Evolutionary conservation across 2,329 filamentous ascomycete species (phyloP), one percentile per base, ranked within the genome.

Genomic region (Coniochaeta ligniaria): DNA sequence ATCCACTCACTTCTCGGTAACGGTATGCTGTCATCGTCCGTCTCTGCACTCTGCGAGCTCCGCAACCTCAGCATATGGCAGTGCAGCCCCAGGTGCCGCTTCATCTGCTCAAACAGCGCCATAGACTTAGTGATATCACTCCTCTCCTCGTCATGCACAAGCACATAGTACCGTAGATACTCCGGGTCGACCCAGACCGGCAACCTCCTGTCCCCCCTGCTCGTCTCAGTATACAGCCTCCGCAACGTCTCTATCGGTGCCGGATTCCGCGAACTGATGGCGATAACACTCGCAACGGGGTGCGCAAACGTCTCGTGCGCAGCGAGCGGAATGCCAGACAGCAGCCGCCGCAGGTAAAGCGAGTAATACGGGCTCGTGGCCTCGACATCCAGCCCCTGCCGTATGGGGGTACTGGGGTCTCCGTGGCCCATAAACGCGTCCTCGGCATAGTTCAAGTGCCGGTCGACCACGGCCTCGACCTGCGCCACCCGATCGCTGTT

Each of bases 91-190:
- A 99, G 91, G 75, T 97, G 92, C n/a, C 95, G 87, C 75, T 98
- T 99, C 96, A 99, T 99, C 73, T 97, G 92, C 67, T 99, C 95
- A 73, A 96, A 99, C 31, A 98, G 80, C 20, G 87, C 85, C 73
- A 94, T 94, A 14, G 93, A 96, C 74, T 92, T 90, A 41, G 86
- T 85, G 63, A 98, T 96, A 71, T 99, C 93, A 70, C 96, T 94
- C 63, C 86, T 87, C 71, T 99, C 95, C 75, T 99, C 96, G 67
- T 99, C 95, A 69, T 99, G 95, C 20, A 99, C 89, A 47, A 99
- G 80, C 17, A 99, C 91, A 74, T 99, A 99, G 74, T 99, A 99
- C 64, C 95, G 85, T 64, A 99, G 78, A 72, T 95, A 99, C 63
- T 98, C 92, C 33, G 90, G 88, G 70, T 96, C 88, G 0, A 97